Evolutionary conservation across 1,284 basidiomycete species (phyloP), one percentile per base, ranked within the genome.

Genomic region (Ganoderma meredithae): DNA sequence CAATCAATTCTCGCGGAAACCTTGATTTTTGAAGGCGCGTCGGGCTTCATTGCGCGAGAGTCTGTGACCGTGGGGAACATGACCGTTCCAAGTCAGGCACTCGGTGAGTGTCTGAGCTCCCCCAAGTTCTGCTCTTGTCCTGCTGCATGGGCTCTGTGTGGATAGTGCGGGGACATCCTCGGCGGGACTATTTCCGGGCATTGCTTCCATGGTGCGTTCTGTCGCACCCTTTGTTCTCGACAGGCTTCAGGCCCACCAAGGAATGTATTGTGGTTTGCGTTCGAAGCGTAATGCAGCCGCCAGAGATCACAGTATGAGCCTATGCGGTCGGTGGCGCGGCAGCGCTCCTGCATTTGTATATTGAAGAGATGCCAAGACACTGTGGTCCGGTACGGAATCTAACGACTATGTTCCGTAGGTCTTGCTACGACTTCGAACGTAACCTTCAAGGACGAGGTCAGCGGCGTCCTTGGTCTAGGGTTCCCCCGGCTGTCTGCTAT

Each of bases 401-500:
- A 41, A 65, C 15, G 7, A 68, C 67, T 25, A 62, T 47, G 8
- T 12, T 47, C 62, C 69, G 43, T 62, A 91, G 90, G 87, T 22
- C 73, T 93, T 65, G 83, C 90, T 60, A 88, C 86, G 3, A 76
- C 83, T 33, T 88, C 88, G 22, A 91, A 90, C 74, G 83, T 93
- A 41, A 83, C 86, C 17, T 79, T 93, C 69, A 79, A 80, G 19
- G 86, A 91, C 74, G 78, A 90, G 63, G 82, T 88, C 13, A 94
- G 91, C 71, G 92, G 92, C 4, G 77, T 94, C 52, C 76, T 94
- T 12, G 92, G 92, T 41, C 80, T 94, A 25, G 91, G 92, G 0
- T 94, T 94, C 76, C 83, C 91, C 36, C 84, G 92, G 36, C 81
- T 93, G 36, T 93, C 93, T 1, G 81, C 83, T 12, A 89, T 94